These are phyloP conservation scores for Tardiomyces blankii DNA, from an alignment of 1,139 yeast genomes.

Conservation along the genomic window DNA sequence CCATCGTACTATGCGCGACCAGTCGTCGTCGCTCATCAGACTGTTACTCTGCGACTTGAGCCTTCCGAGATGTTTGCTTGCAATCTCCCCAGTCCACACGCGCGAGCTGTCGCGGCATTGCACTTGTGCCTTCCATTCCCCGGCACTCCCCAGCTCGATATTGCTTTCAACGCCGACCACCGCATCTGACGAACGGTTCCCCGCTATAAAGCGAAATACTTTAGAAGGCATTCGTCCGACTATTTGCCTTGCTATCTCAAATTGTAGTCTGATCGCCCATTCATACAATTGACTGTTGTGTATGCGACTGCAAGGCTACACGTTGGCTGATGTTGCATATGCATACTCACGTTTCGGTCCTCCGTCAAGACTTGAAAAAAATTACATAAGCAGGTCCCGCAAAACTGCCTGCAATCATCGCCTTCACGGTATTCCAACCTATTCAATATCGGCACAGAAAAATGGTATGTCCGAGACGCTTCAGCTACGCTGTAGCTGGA, in stretches of 20 bases:
- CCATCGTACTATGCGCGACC: neutral
- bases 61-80: neutral
- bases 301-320: no score
- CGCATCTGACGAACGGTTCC: neutral
- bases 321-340: no score
- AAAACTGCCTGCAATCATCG: neutral
- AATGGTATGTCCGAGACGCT: no score
- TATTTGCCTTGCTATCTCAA: no score
- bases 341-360: no score
- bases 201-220: neutral
- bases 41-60: neutral
- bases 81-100: neutral
- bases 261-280: no score
- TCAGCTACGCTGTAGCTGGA: no score
- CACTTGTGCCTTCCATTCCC: neutral
- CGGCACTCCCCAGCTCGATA: neutral
- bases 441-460: neutral
- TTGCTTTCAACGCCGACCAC: neutral
- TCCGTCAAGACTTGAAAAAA: no score
- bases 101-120: neutral
- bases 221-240: neutral
- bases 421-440: neutral
- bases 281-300: no score
- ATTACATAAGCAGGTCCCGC: neutral
- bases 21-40: neutral